These are phyloP conservation scores for Colletotrichum agaves DNA, from an alignment of 2,329 filamentous ascomycete species.

Conservation along the genomic window DNA sequence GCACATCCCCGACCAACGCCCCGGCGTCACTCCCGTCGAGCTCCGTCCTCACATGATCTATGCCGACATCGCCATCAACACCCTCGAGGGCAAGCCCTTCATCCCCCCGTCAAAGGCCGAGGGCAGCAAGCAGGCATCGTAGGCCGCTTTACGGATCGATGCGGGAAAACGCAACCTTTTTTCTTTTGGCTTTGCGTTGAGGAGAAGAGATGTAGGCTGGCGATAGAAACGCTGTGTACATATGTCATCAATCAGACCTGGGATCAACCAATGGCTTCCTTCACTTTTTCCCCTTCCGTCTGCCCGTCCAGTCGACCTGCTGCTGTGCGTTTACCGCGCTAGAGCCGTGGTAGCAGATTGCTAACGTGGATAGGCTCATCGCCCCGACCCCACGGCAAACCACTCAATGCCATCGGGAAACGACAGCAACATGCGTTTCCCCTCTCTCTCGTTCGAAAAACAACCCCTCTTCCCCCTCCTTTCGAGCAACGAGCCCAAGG, in stretches of 20 bases:
- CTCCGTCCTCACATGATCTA: conserved; percentile 74
- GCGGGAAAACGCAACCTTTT: background rate
- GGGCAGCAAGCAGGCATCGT: conserved; percentile 37
- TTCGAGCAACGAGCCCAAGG: background rate
- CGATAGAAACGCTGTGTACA: conserved; percentile 39
- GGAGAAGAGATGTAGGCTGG: conserved; percentile 30
- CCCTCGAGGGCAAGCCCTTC: conserved; percentile 57
- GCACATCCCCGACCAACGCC: conserved; percentile 78
- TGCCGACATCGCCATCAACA: conserved; percentile 61
- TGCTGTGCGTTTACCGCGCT: background rate
- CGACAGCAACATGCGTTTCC: background rate
- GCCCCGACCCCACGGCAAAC: background rate
- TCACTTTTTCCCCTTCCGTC: background rate
- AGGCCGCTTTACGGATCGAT: background rate
- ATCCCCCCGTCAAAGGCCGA: conserved; percentile 41
- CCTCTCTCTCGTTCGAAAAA: background rate
- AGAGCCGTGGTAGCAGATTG: background rate
- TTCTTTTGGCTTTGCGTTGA: conserved; percentile 16
- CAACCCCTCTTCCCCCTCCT: background rate
- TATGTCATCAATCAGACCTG: conserved; percentile 39
- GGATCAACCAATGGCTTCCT: conserved; percentile 25
- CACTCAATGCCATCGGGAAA: background rate
- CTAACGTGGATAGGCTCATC: background rate
- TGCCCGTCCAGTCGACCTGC: background rate
- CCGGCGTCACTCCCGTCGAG: conserved; percentile 77